Base-by-base conservation (phyloP, 2,329 filamentous ascomycete species). In the Boeremia exigua region DNA sequence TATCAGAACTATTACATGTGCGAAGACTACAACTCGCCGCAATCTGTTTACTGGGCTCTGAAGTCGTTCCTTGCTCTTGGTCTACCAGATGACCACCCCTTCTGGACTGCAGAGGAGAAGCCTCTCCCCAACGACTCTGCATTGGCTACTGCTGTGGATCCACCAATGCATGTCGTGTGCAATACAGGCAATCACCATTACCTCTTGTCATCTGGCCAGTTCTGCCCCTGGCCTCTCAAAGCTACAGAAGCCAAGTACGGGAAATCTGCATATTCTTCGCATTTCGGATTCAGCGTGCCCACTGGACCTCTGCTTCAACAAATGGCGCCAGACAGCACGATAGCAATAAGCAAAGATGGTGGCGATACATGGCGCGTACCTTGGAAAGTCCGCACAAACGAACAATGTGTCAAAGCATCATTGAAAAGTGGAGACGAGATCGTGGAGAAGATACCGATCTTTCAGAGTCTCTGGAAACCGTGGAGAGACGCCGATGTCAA, bases 11-110 rank as follows among this genome's bases (percentile, higher is more conserved):
- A 83, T 79, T 84, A 80, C 60, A 77, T 85, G 76, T 73, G 75
- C 32, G 83, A 85, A 62, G 80, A 84, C 58, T 85, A 85, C 66
- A 85, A 85, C 62, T 85, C 82, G 1, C 81, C 82, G 0, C 82
- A 85, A 56, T 84, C 82, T 0, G 74, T 78, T 0, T 85, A 84
- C 61, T 85, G 82, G 83, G 79, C 77, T 7, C 67, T 84, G 19
- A 85, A 85, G 53, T 78, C 79, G 0, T 76, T 85, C 3, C 68
- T 83, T 0, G 76, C 75, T 0, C 65, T 82, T 0, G 73, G 70
- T 0, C 52, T 84, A 0, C 56, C 70, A 0, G 56, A 62, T 1
- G 57, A 66, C 0, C 71, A 82, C 42, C 63, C 71, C 0, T 84
- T 85, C 49, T 85, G 83, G 82, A 65, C 62, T 0, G 62, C 69